Conservation (phyloP, 805 yeast species). For the Limtongozyma cylindracea region DNA sequence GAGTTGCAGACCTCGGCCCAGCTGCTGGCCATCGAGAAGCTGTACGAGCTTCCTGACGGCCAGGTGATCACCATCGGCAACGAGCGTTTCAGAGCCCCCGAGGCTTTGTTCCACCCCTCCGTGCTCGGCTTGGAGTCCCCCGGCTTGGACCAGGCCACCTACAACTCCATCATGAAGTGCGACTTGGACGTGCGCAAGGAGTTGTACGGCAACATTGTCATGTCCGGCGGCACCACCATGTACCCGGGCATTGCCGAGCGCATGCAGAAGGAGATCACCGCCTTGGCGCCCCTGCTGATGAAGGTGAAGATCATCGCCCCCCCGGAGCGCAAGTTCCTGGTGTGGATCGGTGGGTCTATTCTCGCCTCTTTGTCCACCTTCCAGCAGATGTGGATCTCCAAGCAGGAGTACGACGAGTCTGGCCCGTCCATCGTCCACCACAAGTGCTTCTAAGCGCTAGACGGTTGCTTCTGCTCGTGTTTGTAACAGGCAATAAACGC, state of each 20-base stretch:
- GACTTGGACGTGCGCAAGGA: slow-evolving; percentile 98
- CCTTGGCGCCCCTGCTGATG: slow-evolving; percentile 98
- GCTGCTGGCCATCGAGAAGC: slow-evolving; percentile 94
- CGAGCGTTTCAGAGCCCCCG: slow-evolving; percentile 99
- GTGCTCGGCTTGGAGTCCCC: slow-evolving; percentile 79
- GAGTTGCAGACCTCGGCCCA: slow-evolving; percentile 98
- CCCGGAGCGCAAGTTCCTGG: slow-evolving; percentile 97
- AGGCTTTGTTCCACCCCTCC: slow-evolving; percentile 97
- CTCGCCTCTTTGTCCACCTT: slow-evolving; percentile 95
- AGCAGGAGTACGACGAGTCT: slow-evolving; percentile 99
- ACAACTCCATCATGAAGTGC: slow-evolving; percentile 92
- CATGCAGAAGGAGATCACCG: slow-evolving; percentile 99
- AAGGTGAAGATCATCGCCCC: slow-evolving; percentile 99
- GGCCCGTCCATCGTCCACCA: slow-evolving; percentile 98
- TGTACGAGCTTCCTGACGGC: slow-evolving; percentile 98
- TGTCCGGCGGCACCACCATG: slow-evolving; percentile 99
- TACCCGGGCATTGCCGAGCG: slow-evolving; percentile 99
- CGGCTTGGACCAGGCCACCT: slow-evolving; percentile 97
- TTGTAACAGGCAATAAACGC: no score
- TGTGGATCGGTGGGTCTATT: slow-evolving; percentile 99
- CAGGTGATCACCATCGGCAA: slow-evolving; percentile 98
- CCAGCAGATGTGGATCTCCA: slow-evolving; percentile 99
- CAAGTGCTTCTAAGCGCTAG: slow-evolving; percentile 56
- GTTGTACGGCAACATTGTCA: slow-evolving; percentile 95
- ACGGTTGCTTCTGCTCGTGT: slow-evolving; percentile 1